These are phyloP conservation scores for Exophiala sp. DNA, from an alignment of 2,329 filamentous ascomycete species.

Conservation along the genomic window DNA sequence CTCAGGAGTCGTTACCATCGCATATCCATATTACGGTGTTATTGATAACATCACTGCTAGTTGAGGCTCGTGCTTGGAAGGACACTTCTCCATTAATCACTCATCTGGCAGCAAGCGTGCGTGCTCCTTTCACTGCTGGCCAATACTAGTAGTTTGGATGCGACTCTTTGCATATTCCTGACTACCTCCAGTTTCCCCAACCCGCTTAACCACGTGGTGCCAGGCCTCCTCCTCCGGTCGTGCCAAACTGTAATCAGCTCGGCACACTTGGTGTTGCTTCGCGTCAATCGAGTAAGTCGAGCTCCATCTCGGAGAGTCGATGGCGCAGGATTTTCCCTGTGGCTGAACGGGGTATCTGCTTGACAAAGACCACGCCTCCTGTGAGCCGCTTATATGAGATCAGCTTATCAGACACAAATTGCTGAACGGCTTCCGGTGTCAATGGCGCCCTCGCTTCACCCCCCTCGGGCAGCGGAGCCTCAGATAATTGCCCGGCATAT, in stretches of 20 bases:
- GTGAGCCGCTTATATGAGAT: slow-evolving; percentile 47
- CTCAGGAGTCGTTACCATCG: too few relatives aligned
- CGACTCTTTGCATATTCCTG: too few relatives aligned
- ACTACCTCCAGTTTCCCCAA: too few relatives aligned
- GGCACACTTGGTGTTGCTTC: background rate
- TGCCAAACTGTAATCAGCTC: background rate
- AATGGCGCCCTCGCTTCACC: slow-evolving; percentile 28
- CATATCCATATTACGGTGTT: too few relatives aligned
- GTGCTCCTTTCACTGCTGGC: too few relatives aligned
- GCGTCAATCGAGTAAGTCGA: slow-evolving; percentile 3
- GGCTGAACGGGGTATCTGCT: slow-evolving; percentile 45
- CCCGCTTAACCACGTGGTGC: too few relatives aligned
- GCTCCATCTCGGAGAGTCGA: slow-evolving; percentile 8
- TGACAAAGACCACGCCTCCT: slow-evolving; percentile 45
- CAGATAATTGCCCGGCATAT: background rate
- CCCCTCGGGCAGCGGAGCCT: slow-evolving; percentile 7
- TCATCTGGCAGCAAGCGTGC: too few relatives aligned
- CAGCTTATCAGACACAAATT: slow-evolving; percentile 30
- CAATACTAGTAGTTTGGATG: too few relatives aligned
- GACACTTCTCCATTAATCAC: too few relatives aligned
- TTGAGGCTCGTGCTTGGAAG: too few relatives aligned
- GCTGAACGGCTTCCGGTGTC: slow-evolving; percentile 37
- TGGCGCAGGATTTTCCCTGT: slow-evolving; percentile 46
- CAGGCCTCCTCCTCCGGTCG: too few relatives aligned
- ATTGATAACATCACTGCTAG: too few relatives aligned